phyloP scores from a whole-genome alignment of 352 stramenopile species.

The Pythium scleroteichum region DNA sequence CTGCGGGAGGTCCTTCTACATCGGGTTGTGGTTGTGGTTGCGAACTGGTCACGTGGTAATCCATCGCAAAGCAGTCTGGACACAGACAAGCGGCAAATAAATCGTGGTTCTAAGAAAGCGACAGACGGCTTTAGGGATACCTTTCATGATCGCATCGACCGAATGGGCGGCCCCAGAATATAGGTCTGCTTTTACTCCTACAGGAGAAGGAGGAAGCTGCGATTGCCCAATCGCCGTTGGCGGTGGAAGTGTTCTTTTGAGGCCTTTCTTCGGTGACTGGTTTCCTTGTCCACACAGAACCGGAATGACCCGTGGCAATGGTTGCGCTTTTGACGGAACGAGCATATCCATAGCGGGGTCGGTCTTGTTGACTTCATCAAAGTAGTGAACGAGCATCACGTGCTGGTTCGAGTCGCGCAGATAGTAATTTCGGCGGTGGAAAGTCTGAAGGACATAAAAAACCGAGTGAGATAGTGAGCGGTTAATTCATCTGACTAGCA shows the following conservation, averaged over 20 bases:
- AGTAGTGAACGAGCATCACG: slow-evolving; percentile 87
- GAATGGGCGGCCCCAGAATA: slow-evolving; percentile 20
- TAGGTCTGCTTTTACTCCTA: slow-evolving; percentile 21
- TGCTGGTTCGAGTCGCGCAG: slow-evolving; percentile 64
- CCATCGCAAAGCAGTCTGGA: slow-evolving; percentile 63
- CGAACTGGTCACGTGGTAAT: slow-evolving; percentile 24
- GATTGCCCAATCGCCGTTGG: neutral
- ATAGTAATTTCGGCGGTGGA: slow-evolving; percentile 83
- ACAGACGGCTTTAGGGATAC: slow-evolving; percentile 20
- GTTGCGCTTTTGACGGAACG: slow-evolving; percentile 16
- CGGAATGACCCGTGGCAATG: slow-evolving; percentile 1
- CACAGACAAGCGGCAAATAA: slow-evolving; percentile 1
- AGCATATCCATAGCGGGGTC: slow-evolving; percentile 26
- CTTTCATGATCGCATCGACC: slow-evolving; percentile 59
- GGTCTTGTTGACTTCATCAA: slow-evolving; percentile 72
- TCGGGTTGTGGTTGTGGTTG: neutral
- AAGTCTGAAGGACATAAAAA: slow-evolving; percentile 53
- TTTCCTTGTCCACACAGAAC: neutral
- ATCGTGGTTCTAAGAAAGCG: neutral
- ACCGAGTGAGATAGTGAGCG: too few relatives aligned
- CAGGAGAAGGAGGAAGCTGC: neutral
- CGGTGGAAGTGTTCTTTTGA: slow-evolving; percentile 39
- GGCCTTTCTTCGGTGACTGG: slow-evolving; percentile 24
- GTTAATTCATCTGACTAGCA: too few relatives aligned
- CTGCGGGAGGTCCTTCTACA: neutral